Evolutionary conservation across 352 stramenopile genomes (phyloP).

Genomic region (Pilasporangium apinafurcum): DNA sequence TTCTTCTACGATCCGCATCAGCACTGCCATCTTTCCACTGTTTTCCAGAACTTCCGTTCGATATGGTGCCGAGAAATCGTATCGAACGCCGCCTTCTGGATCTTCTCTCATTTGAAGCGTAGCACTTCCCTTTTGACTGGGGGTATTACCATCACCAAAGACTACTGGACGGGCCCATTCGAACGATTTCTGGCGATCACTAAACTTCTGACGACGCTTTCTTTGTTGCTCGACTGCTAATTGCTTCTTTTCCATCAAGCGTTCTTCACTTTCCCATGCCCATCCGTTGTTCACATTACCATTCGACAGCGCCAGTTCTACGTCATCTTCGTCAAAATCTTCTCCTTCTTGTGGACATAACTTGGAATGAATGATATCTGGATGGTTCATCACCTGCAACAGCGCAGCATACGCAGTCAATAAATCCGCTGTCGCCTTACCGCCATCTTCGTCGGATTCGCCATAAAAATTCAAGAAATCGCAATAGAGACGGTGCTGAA

Average conservation of each 20-base stretch:
- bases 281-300: constrained; percentile 25
- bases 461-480: constrained; percentile 61
- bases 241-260: constrained; percentile 42
- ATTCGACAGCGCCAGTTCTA: constrained; percentile 12
- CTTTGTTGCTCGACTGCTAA: constrained; percentile 32
- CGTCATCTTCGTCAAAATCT: constrained; percentile 26
- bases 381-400: constrained; percentile 86
- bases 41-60: constrained; percentile 46
- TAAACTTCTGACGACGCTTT: constrained; percentile 60
- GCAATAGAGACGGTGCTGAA: constrained; percentile 79
- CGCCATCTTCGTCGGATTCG: constrained; percentile 17
- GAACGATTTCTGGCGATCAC: constrained; percentile 49
- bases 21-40: constrained; percentile 77
- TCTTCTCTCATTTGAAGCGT: too few relatives aligned
- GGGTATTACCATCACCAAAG: constrained; percentile 4
- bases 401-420: constrained; percentile 74
- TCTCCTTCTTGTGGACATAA: constrained; percentile 30
- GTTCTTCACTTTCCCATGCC: constrained; percentile 65
- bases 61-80: too few relatives aligned
- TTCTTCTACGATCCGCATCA: constrained; percentile 68
- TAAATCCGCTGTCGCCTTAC: constrained; percentile 45
- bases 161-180: constrained; percentile 62
- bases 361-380: constrained; percentile 80
- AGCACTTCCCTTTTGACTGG: neutral
- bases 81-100: too few relatives aligned